Conservation (phyloP, 768 basidiomycete genomes). For the Termitomyces sp. region DNA sequence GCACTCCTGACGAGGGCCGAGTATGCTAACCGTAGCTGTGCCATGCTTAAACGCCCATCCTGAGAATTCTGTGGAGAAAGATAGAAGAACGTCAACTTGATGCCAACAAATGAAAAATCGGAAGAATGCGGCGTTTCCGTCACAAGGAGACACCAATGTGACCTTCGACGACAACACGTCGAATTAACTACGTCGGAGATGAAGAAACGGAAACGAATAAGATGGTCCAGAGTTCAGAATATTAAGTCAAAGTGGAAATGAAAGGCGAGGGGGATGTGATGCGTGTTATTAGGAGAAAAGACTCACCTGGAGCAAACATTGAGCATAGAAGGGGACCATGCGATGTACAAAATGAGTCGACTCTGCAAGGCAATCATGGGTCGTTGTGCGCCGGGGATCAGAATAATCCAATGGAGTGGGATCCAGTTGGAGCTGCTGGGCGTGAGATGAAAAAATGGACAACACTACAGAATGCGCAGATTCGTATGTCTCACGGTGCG, state of each 20-base stretch:
- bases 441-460: constrained; percentile 62
- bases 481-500: constrained; percentile 76
- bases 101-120: constrained; percentile 7
- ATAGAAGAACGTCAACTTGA: constrained; percentile 6
- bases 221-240: neutral
- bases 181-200: neutral
- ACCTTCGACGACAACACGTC: neutral
- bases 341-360: constrained; percentile 41
- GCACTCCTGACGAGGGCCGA: constrained; percentile 66
- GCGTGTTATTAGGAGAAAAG: neutral
- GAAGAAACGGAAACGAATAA: neutral
- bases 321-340: constrained; percentile 71
- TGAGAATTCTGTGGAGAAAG: constrained; percentile 48
- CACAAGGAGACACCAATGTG: constrained; percentile 1
- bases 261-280: neutral
- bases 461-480: constrained; percentile 83
- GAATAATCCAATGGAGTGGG: constrained; percentile 3
- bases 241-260: neutral
- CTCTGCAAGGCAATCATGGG: constrained; percentile 9
- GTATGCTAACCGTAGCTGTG: constrained; percentile 72
- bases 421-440: constrained; percentile 28
- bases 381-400: constrained; percentile 1
- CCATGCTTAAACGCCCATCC: constrained; percentile 52
- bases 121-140: neutral
- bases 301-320: constrained; percentile 65